Conservation (phyloP, 1,284 basidiomycete genomes). For the Fomitopsis palustris region DNA sequence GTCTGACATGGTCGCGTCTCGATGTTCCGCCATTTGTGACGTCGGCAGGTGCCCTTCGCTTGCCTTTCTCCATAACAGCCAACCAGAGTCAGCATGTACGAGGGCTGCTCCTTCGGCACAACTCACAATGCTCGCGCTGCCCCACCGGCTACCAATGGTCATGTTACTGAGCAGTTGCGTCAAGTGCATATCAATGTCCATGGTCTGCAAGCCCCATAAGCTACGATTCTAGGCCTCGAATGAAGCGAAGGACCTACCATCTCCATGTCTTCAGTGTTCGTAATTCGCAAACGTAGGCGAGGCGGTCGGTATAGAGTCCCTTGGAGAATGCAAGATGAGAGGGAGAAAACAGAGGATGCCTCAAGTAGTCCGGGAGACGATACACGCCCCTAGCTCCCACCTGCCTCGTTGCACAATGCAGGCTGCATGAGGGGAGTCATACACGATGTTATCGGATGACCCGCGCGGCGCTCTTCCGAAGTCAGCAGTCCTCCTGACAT, state of each 20-base stretch:
- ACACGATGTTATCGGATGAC: constrained; percentile 13
- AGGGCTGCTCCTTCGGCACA: not conserved
- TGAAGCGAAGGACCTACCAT: not conserved
- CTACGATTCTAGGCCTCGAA: not conserved
- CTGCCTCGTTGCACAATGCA: constrained; percentile 12
- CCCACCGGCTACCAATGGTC: constrained; percentile 17
- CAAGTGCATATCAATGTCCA: constrained; percentile 26
- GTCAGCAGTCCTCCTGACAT: not conserved
- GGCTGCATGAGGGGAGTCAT: constrained; percentile 6
- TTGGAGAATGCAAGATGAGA: not conserved
- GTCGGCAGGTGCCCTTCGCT: constrained; percentile 19
- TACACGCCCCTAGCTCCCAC: constrained; percentile 2
- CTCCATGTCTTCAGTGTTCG: no score
- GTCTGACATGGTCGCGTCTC: constrained; percentile 26
- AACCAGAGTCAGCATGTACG: constrained; percentile 7
- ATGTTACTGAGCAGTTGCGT: constrained; percentile 22
- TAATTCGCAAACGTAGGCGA: no score
- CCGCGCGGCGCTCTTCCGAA: constrained; percentile 9
- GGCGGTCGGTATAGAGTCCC: not conserved
- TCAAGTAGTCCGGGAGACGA: not conserved
- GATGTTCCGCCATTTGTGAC: constrained; percentile 11
- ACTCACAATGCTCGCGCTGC: constrained; percentile 21
- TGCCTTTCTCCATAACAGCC: constrained; percentile 23
- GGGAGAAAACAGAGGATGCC: not conserved
- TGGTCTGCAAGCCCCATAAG: constrained; percentile 3